Conservation (phyloP, 805 yeast species). For the Groenewaldozyma tartarivorans region DNA sequence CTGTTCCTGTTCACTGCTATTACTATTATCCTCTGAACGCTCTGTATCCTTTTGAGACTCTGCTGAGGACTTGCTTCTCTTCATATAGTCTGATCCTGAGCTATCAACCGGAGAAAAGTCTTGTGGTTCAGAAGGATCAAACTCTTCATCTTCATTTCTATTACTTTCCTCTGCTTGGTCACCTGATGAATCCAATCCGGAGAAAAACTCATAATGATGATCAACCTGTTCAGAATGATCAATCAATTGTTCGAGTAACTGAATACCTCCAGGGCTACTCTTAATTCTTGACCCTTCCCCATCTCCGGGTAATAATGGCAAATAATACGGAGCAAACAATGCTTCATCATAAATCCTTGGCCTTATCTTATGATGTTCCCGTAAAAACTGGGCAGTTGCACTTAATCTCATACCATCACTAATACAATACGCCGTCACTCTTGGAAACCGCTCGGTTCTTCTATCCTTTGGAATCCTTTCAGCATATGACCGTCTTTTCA, state of each 20-base stretch:
- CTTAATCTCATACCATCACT: constrained; percentile 71
- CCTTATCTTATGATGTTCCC: constrained; percentile 65
- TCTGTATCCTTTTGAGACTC: not conserved
- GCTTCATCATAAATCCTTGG: constrained; percentile 89
- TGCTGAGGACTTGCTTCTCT: too few relatives aligned
- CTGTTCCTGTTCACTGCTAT: not conserved
- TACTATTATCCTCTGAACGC: not conserved
- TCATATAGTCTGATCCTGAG: not conserved
- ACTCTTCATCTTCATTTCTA: constrained; percentile 36
- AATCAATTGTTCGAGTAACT: constrained; percentile 64
- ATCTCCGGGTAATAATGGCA: constrained; percentile 76
- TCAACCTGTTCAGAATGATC: constrained; percentile 78
- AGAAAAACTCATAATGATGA: constrained; percentile 84
- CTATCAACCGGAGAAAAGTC: constrained; percentile 48
- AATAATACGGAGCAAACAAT: constrained; percentile 78
- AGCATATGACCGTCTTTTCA: constrained; percentile 21
- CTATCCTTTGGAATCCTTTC: constrained; percentile 35
- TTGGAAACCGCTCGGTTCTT: constrained; percentile 54
- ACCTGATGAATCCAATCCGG: constrained; percentile 53
- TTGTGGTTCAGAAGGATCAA: constrained; percentile 91
- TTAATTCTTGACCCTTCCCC: constrained; percentile 31
- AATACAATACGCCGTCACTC: constrained; percentile 88
- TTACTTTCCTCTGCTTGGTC: constrained; percentile 2
- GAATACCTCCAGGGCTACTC: constrained; percentile 30
- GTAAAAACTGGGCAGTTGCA: constrained; percentile 53